A percentile compares a stretch with the other conserved stretches of the same genome.
Evolutionary conservation across 352 stramenopile genomes (phyloP).

Genomic region (Globisporangium viniferum): DNA sequence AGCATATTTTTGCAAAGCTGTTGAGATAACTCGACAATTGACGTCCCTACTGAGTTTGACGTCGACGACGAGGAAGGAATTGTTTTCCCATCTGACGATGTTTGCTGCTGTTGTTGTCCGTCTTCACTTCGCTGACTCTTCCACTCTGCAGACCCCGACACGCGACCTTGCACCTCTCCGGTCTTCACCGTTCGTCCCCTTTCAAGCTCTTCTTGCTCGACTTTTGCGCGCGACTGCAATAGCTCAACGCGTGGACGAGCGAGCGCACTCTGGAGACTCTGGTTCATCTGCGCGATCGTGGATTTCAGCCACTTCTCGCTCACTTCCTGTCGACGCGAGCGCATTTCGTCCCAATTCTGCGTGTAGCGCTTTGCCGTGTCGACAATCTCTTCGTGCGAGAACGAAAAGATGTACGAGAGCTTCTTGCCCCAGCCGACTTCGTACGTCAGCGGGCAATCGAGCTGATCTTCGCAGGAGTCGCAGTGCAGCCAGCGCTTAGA

Average conservation of each 20-base stretch:
- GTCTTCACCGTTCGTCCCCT: slow-evolving; percentile 28
- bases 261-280: slow-evolving; percentile 24
- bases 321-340: slow-evolving; percentile 54
- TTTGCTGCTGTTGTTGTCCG: slow-evolving; percentile 19
- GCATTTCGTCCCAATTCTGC: slow-evolving; percentile 63
- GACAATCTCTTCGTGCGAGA: slow-evolving; percentile 84
- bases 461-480: slow-evolving; percentile 92
- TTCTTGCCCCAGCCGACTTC: slow-evolving; percentile 95
- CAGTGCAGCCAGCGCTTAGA: slow-evolving; percentile 90
- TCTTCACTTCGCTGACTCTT: slow-evolving; percentile 70
- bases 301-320: slow-evolving; percentile 58
- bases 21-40: slow-evolving; percentile 34
- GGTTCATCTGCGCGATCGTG: slow-evolving; percentile 59
- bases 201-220: slow-evolving; percentile 51
- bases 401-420: slow-evolving; percentile 91
- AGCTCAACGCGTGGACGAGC: slow-evolving; percentile 28
- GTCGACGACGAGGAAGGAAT: background rate
- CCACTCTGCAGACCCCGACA: slow-evolving; percentile 80
- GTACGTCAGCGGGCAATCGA: slow-evolving; percentile 93
- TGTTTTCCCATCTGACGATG: background rate
- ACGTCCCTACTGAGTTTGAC: background rate
- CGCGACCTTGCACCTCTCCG: slow-evolving; percentile 58
- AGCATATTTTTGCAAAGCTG: slow-evolving; percentile 46
- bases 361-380: slow-evolving; percentile 88
- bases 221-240: slow-evolving; percentile 31